Base-by-base conservation (phyloP, 768 basidiomycete species). In the Mycena kentingensis region DNA sequence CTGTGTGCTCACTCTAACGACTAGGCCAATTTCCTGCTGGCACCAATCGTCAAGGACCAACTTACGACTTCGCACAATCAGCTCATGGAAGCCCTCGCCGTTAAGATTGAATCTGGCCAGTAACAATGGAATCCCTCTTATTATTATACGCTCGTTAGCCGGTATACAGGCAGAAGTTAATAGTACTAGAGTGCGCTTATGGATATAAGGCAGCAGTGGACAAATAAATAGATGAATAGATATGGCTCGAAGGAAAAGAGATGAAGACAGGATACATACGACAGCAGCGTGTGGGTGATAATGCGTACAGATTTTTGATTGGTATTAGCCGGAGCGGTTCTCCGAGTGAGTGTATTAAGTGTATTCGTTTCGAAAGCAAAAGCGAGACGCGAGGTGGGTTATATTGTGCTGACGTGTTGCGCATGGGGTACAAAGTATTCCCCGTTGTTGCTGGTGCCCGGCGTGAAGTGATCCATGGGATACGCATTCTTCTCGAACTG, bases 391-490 rank as follows among this genome's bases (percentile, higher is more conserved):
- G 7, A 26, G 7, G 37, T 10, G 26, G 26, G 21, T 44, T 35
- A 62, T 32, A 59, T 59, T 25, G 60, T 62, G 52, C 52, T 62
- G 54, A 62, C 60, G 27, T 62, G 60, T 49, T 62, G 60, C 12
- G 60, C 54, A 37, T 53, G 25, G 22, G 53, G 55, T 4, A 28
- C 25, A 42, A 42, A 51, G 49, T 58, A 60, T 6, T 44, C 52
- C 3, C 43, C 54, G n/a, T n/a, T n/a, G n/a, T n/a, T n/a, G n/a
- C 46, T 49, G 36, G 32, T 39, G 4, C 12, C 28, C 0, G 52
- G 52, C 22, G 35, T 28, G n/a, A 52, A 53, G 25, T 36, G 41
- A 3, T 55, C 50, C 52, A 51, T 52, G 27, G 54, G 51, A 46
- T 46, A 58, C 25, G 58, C 27, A 8, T 58, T 48, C 21, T 34